Conservation (phyloP, 192 early-diverging fungal species). For the Coemansia sp. region DNA sequence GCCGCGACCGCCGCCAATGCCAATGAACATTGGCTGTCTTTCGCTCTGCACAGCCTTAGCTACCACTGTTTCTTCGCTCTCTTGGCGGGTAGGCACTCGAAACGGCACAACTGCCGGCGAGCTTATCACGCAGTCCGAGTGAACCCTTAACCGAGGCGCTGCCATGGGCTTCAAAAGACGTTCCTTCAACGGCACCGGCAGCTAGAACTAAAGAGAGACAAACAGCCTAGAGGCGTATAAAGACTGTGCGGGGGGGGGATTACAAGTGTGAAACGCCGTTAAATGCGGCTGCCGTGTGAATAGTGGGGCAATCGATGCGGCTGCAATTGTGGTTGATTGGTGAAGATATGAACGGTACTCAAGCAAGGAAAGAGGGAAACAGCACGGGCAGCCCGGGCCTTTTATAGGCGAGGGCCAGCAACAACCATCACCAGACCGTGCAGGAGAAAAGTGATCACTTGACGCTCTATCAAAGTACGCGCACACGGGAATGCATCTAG, state of each 20-base stretch:
- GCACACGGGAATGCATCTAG: no score
- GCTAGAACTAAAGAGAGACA: background rate
- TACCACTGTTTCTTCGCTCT: background rate
- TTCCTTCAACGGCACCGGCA: background rate
- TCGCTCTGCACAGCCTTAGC: background rate
- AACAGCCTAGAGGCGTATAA: background rate
- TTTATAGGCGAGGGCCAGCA: background rate
- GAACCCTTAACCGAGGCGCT: slow-evolving; percentile 13
- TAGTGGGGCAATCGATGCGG: slow-evolving; percentile 1
- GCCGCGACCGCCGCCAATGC: slow-evolving; percentile 55
- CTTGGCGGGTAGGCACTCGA: slow-evolving; percentile 1
- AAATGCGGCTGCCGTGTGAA: background rate
- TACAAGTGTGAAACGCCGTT: background rate
- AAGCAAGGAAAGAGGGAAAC: background rate
- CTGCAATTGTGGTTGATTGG: background rate
- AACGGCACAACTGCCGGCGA: slow-evolving; percentile 42
- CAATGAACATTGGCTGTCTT: slow-evolving; percentile 47
- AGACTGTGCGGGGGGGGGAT: background rate
- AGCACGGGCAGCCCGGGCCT: background rate
- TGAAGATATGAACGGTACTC: background rate
- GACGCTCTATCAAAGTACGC: background rate
- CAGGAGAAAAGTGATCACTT: background rate
- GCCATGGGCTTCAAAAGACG: slow-evolving; percentile 7
- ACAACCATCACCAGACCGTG: background rate
- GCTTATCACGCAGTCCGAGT: slow-evolving; percentile 39